A percentile compares a stretch with the other conserved stretches of the same genome.
These are phyloP conservation scores for Dioscorea dumetorum DNA, from an alignment of 106 monocot genomes.

Conservation along the genomic window DNA sequence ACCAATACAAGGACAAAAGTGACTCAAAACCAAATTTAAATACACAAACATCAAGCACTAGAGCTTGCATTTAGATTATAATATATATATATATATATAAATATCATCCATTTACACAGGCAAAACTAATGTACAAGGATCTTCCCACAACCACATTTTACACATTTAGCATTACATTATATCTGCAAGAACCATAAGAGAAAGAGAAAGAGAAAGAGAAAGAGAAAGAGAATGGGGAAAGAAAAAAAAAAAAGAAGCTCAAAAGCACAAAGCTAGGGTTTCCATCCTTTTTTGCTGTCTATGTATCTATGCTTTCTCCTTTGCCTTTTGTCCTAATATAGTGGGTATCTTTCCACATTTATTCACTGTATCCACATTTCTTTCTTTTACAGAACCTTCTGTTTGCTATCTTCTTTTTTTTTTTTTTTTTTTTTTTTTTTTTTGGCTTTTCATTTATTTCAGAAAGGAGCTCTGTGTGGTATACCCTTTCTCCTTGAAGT, in stretches of 20 bases:
- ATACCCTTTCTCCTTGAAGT: constrained; percentile 83
- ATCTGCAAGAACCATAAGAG: background rate
- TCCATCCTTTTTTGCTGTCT: background rate
- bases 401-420: background rate
- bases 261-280: background rate
- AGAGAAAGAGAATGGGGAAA: background rate
- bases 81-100: background rate
- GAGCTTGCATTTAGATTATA: background rate
- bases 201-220: too few species aligned
- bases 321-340: background rate
- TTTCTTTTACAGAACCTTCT: background rate
- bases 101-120: background rate
- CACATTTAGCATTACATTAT: background rate
- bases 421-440: too few species aligned
- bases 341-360: constrained; percentile 1
- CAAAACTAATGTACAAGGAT: background rate
- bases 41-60: too few species aligned
- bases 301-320: constrained; percentile 1
- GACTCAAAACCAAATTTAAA: too few species aligned
- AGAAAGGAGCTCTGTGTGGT: constrained; percentile 74
- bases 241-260: background rate
- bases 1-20: too few species aligned
- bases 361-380: background rate
- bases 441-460: background rate
- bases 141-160: background rate